These are phyloP conservation scores for Apiospora koreana DNA, from an alignment of 2,329 filamentous ascomycete genomes.

Conservation along the genomic window DNA sequence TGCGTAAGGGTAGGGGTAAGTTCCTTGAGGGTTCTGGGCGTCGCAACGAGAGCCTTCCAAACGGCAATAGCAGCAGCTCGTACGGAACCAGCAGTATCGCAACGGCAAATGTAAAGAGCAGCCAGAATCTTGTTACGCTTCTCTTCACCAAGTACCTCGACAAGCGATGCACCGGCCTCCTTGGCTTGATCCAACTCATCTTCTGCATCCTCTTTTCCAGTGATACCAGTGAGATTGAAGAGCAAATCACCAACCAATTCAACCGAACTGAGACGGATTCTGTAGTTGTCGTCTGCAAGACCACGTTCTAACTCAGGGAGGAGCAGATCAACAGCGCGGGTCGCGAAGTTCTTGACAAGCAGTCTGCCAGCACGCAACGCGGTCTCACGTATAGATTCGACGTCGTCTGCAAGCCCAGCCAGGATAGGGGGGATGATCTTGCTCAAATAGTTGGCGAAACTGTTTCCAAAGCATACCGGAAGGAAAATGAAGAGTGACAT, in stretches of 20 bases:
- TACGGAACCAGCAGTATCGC: constrained; percentile 91
- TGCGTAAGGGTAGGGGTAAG: constrained; percentile 93
- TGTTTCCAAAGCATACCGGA: constrained; percentile 98
- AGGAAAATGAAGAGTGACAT: constrained; percentile 99
- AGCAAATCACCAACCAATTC: constrained; percentile 95
- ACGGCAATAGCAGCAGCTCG: constrained; percentile 87
- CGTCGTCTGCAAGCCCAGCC: constrained; percentile 89
- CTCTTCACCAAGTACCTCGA: constrained; percentile 92
- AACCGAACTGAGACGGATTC: constrained; percentile 96
- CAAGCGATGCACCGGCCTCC: constrained; percentile 89
- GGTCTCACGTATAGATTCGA: constrained; percentile 97
- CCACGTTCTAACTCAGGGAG: constrained; percentile 94
- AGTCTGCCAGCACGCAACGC: constrained; percentile 89
- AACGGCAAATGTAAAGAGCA: constrained; percentile 95
- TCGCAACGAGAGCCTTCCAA: constrained; percentile 96
- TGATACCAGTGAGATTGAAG: constrained; percentile 97
- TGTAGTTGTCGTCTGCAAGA: constrained; percentile 95
- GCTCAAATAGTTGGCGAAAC: constrained; percentile 92
- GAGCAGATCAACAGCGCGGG: constrained; percentile 89
- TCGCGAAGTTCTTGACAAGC: constrained; percentile 97
- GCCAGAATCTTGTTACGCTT: constrained; percentile 96
- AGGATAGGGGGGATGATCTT: constrained; percentile 96
- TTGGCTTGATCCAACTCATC: constrained; percentile 76
- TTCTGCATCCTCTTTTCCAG: constrained; percentile 72
- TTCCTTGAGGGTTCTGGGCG: constrained; percentile 89